phyloP scores from a whole-genome alignment of 2,329 filamentous ascomycete genomes.

The Rhytidhysteron rufulum region DNA sequence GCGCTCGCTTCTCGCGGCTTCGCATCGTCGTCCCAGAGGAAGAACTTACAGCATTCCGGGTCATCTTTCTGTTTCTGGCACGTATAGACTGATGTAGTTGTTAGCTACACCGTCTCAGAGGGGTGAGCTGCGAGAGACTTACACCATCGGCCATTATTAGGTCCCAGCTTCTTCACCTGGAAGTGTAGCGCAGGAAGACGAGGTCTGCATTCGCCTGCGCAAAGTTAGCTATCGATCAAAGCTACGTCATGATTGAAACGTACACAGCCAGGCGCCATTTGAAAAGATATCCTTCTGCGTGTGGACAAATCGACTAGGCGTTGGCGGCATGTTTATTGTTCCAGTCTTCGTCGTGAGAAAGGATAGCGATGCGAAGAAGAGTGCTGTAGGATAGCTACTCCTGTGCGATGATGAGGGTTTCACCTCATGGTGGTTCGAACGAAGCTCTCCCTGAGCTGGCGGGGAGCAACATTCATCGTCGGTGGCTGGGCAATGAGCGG shows the following conservation, averaged over 20 bases:
- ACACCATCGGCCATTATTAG: constrained; percentile 55
- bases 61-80: constrained; percentile 50
- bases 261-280: constrained; percentile 5
- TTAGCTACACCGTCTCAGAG: constrained; percentile 9
- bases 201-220: constrained; percentile 51
- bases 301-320: too few species aligned
- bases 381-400: too few species aligned
- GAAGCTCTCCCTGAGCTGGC: too few species aligned
- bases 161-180: constrained; percentile 52
- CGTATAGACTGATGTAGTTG: constrained; percentile 45
- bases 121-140: constrained; percentile 6
- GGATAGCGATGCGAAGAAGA: too few species aligned
- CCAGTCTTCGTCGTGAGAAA: too few species aligned
- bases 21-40: constrained; percentile 56
- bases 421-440: too few species aligned
- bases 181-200: constrained; percentile 52
- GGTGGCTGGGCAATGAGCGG: too few species aligned
- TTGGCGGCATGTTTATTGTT: too few species aligned
- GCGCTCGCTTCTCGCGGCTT: constrained; percentile 45
- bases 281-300: constrained; percentile 2
- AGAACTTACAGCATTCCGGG: constrained; percentile 51
- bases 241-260: neutral
- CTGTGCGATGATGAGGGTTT: too few species aligned
- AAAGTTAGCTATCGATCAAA: neutral
- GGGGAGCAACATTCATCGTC: too few species aligned